Conservation (phyloP, 495 filamentous ascomycete genomes). For the Xylaria flabelliformis region DNA sequence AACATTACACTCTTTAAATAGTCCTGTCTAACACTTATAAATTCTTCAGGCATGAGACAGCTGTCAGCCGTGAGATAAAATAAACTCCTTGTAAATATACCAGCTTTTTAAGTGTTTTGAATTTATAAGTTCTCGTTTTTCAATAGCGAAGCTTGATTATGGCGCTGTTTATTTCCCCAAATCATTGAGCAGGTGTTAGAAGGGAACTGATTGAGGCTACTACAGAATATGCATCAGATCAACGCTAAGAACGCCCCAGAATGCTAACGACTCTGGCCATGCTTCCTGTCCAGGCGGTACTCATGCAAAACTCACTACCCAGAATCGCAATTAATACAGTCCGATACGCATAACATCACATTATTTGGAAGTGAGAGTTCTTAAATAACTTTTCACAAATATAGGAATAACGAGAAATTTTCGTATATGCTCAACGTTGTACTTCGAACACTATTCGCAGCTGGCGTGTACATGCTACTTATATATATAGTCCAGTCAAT, state of each 20-base stretch:
- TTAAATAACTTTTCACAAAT: not conserved
- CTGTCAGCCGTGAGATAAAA: too few relatives aligned
- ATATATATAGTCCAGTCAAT: conserved; percentile 33
- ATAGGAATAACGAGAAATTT: too few relatives aligned
- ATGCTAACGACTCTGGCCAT: not conserved
- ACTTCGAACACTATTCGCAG: conserved; percentile 22
- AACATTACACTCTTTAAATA: not conserved
- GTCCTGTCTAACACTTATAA: not conserved
- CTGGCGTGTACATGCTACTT: conserved; percentile 38
- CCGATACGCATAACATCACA: too few relatives aligned
- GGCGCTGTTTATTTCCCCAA: not conserved
- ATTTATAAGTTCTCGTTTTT: not conserved
- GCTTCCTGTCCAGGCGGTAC: not conserved
- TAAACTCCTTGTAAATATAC: too few relatives aligned
- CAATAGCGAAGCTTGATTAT: not conserved
- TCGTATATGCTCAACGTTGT: not conserved
- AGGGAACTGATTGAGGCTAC: not conserved
- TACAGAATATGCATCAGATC: not conserved
- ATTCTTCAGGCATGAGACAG: not conserved
- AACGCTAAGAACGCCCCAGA: not conserved
- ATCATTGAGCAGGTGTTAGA: not conserved
- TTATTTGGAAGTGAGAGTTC: not conserved
- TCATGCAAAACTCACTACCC: too few relatives aligned
- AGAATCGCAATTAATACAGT: too few relatives aligned
- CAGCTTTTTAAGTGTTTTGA: not conserved